Evolutionary conservation across 2,329 filamentous ascomycete genomes (phyloP).

Genomic region (Huntiella savannae): DNA sequence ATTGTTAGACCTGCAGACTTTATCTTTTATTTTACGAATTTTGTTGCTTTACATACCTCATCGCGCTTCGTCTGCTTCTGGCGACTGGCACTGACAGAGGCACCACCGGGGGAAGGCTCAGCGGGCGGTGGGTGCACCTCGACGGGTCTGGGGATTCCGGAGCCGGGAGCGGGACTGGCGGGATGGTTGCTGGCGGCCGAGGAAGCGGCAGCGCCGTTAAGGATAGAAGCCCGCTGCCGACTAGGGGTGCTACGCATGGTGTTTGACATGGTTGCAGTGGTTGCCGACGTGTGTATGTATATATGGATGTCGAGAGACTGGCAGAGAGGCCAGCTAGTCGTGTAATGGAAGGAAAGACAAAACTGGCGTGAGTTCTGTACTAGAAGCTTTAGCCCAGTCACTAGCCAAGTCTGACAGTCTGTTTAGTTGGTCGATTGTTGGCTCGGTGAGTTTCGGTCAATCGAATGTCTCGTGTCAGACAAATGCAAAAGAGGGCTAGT

Average conservation of each 20-base stretch:
- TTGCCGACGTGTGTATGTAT: too few relatives aligned
- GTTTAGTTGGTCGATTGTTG: too few relatives aligned
- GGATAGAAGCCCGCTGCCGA: constrained; percentile 37
- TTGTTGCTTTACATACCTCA: constrained; percentile 50
- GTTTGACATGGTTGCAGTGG: constrained; percentile 25
- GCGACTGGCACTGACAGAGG: constrained; percentile 71
- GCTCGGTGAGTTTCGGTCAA: too few relatives aligned
- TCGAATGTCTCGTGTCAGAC: too few relatives aligned
- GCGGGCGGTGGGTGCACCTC: constrained; percentile 39
- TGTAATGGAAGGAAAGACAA: too few relatives aligned
- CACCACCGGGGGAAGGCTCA: constrained; percentile 36
- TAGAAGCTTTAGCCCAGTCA: too few relatives aligned
- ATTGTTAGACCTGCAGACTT: constrained; percentile 7
- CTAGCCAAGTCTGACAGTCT: too few relatives aligned
- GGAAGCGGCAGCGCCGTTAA: constrained; percentile 5
- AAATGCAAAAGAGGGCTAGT: too few relatives aligned
- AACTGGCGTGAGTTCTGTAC: too few relatives aligned
- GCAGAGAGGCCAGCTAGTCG: not conserved
- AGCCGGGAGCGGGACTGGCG: constrained; percentile 37
- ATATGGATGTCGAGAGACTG: not conserved
- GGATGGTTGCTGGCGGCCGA: constrained; percentile 24
- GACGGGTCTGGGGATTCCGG: constrained; percentile 54
- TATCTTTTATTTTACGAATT: not conserved
- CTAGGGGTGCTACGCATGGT: constrained; percentile 54
- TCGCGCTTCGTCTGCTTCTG: constrained; percentile 95